These are phyloP conservation scores for Arthrinium phaeospermum DNA, from an alignment of 2,329 filamentous ascomycete species.

Conservation along the genomic window DNA sequence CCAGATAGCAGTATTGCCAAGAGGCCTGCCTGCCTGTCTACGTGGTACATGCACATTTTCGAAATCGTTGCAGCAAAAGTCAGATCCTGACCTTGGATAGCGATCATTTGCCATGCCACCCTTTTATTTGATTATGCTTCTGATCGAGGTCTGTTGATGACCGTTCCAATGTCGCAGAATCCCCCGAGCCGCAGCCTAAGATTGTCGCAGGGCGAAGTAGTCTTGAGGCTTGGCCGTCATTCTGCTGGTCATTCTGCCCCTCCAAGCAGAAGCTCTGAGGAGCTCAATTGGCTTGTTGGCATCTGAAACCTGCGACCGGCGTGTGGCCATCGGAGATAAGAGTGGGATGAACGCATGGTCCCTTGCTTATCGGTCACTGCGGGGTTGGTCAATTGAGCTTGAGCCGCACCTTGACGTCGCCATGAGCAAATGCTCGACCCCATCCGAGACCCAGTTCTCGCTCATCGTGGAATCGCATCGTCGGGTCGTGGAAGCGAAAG, in stretches of 20 bases:
- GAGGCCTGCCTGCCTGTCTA: no score
- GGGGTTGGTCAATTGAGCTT: constrained; percentile 1
- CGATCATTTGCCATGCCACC: no score
- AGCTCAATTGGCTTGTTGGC: not conserved
- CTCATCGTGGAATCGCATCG: constrained; percentile 8
- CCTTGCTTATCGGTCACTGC: constrained; percentile 5
- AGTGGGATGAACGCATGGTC: constrained; percentile 8
- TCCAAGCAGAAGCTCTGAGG: not conserved
- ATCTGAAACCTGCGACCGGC: not conserved
- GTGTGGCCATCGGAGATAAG: not conserved
- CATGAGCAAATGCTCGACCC: not conserved
- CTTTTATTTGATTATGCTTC: not conserved
- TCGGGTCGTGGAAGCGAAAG: not conserved
- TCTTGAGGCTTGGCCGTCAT: not conserved
- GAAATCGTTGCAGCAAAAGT: no score
- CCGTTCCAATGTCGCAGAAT: not conserved
- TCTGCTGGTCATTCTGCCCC: not conserved
- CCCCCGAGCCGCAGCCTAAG: not conserved
- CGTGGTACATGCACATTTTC: no score
- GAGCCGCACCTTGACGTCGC: constrained; percentile 15
- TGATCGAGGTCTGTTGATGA: not conserved
- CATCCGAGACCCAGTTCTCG: not conserved
- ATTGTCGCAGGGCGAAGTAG: not conserved
- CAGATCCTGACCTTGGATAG: no score
- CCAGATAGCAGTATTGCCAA: no score